A percentile compares a stretch with the other conserved stretches of the same genome.
These are phyloP conservation scores for Pythium sp. DNA, from an alignment of 352 stramenopile genomes.

Conservation along the genomic window DNA sequence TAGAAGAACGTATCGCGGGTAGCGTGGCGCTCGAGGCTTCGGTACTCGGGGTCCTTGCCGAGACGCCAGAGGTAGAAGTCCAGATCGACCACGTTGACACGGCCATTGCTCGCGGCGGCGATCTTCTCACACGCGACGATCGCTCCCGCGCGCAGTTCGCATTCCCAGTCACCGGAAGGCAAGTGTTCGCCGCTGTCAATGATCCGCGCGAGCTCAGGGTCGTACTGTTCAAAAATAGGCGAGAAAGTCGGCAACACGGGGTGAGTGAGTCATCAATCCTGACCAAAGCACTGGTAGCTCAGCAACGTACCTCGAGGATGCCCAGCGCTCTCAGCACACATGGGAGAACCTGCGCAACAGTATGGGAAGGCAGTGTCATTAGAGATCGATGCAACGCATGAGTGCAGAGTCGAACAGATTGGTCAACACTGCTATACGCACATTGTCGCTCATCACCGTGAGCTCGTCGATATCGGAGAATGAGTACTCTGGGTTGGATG, in stretches of 20 bases:
- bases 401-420: not conserved
- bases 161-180: slow-evolving; percentile 42
- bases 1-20: slow-evolving; percentile 76
- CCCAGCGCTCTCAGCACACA: slow-evolving; percentile 71
- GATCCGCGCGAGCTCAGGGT: slow-evolving; percentile 37
- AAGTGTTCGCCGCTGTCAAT: slow-evolving; percentile 55
- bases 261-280: not conserved
- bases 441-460: slow-evolving; percentile 70
- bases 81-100: slow-evolving; percentile 41
- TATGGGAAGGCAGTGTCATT: slow-evolving; percentile 6
- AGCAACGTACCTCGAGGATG: slow-evolving; percentile 53
- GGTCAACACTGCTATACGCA: slow-evolving; percentile 14
- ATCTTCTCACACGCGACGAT: slow-evolving; percentile 72
- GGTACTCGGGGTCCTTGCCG: slow-evolving; percentile 71
- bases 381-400: not conserved
- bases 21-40: slow-evolving; percentile 61
- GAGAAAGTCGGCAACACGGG: not conserved
- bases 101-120: slow-evolving; percentile 46
- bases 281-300: not conserved
- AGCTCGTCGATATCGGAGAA: slow-evolving; percentile 67
- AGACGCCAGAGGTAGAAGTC: slow-evolving; percentile 76
- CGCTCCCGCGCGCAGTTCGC: slow-evolving; percentile 61
- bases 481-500: slow-evolving; percentile 39
- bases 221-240: slow-evolving; percentile 34
- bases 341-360: slow-evolving; percentile 46